These are phyloP conservation scores for Naegleria gruberi DNA, from an alignment of 208 protist species.

Conservation along the genomic window DNA sequence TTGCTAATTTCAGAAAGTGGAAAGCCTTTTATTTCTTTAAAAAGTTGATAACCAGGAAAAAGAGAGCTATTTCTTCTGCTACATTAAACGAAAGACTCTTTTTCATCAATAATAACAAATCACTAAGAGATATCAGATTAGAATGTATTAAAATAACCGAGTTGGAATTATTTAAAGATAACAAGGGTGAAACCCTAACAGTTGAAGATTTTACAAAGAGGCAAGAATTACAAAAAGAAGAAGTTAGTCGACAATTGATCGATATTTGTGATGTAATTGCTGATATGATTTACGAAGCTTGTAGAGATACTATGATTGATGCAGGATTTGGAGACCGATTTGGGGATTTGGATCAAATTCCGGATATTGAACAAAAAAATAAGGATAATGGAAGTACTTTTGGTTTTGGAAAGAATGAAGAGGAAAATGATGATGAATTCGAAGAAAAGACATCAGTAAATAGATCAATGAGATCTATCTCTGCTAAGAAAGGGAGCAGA, in stretches of 20 bases:
- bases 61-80: conserved; percentile 58
- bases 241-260: conserved; percentile 51
- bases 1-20: conserved; percentile 81
- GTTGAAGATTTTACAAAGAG: not conserved
- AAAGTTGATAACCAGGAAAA: conserved; percentile 67
- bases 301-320: conserved; percentile 67
- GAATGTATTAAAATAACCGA: conserved; percentile 1
- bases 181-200: not conserved
- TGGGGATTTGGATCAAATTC: not conserved
- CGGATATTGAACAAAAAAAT: not conserved
- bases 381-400: not conserved
- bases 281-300: conserved; percentile 71
- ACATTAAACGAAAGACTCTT: conserved; percentile 73
- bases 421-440: not conserved
- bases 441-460: not conserved
- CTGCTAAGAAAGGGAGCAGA: conserved; percentile 67
- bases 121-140: not conserved
- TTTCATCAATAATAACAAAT: conserved; percentile 60
- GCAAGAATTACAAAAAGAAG: not conserved
- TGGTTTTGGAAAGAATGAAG: not conserved
- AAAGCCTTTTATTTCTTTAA: conserved; percentile 82
- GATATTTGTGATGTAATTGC: conserved; percentile 69
- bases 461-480: not conserved
- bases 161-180: not conserved
- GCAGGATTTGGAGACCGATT: conserved; percentile 16